phyloP scores from a whole-genome alignment of 2,329 filamentous ascomycete genomes.

The Colletotrichum sp. region DNA sequence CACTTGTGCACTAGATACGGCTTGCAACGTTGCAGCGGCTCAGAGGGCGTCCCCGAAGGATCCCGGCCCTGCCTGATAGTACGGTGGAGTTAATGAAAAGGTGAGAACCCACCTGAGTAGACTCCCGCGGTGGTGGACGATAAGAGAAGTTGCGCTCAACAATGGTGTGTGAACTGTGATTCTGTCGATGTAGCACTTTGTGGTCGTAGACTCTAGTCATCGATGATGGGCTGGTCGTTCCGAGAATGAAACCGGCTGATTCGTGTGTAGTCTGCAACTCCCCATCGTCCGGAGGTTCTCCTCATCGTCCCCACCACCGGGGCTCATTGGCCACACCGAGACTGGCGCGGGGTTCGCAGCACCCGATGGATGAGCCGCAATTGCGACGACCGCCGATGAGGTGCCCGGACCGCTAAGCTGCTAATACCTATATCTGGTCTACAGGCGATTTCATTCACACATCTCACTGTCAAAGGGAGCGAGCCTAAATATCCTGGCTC shows the following conservation, averaged over 20 bases:
- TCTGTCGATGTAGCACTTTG: neutral
- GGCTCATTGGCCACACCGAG: neutral
- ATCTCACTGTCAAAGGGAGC: neutral
- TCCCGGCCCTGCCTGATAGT: neutral
- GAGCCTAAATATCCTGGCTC: neutral
- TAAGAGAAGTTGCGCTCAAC: neutral
- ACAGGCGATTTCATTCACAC: neutral
- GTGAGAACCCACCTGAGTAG: neutral
- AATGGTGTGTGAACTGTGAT: neutral
- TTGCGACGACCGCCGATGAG: neutral
- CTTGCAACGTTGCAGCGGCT: conserved; percentile 12
- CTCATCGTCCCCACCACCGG: neutral
- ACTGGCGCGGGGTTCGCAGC: neutral
- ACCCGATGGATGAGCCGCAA: neutral
- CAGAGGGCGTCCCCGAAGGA: neutral
- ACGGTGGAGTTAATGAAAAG: neutral
- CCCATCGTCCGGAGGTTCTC: neutral
- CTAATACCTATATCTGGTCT: neutral
- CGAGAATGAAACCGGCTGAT: neutral
- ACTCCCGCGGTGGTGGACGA: neutral
- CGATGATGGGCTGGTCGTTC: neutral
- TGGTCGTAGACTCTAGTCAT: neutral
- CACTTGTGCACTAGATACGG: neutral
- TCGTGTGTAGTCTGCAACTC: neutral
- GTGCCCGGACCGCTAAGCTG: neutral